Percentiles rank a stretch among this genome's conserved stretches.
Evolutionary conservation across 2,329 filamentous ascomycete species (phyloP).

Genomic region (Diaporthe citrichinensis): DNA sequence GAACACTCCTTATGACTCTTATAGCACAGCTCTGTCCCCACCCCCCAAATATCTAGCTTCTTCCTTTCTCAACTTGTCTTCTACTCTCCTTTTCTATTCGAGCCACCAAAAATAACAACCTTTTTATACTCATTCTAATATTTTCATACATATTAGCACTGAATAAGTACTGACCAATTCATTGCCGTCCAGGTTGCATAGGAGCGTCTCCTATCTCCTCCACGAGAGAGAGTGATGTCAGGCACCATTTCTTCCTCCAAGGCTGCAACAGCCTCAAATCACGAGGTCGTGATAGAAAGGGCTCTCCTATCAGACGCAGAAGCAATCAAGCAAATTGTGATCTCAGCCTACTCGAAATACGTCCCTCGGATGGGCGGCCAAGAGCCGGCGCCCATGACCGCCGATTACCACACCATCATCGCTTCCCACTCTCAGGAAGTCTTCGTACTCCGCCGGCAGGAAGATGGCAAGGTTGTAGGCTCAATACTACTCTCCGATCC

Average conservation of each 20-base stretch:
- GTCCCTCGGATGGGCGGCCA: conserved; percentile 53
- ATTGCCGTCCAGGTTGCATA: not conserved
- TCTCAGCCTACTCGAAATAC: conserved; percentile 52
- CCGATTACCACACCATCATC: conserved; percentile 51
- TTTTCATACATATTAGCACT: not conserved
- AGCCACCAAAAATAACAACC: not conserved
- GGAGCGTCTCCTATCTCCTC: not conserved
- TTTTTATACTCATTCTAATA: too few species aligned
- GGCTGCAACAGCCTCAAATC: too few species aligned
- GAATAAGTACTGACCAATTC: not conserved
- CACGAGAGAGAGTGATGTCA: not conserved
- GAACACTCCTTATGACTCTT: not conserved
- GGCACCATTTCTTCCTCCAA: too few species aligned
- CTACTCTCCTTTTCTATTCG: not conserved
- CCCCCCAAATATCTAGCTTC: not conserved
- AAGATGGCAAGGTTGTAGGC: conserved; percentile 45
- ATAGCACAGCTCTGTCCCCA: not conserved
- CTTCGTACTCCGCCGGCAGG: conserved; percentile 43
- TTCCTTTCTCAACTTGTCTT: not conserved
- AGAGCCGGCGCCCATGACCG: conserved; percentile 53
- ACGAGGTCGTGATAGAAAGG: not conserved
- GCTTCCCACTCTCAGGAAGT: conserved; percentile 43
- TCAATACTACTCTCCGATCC: conserved; percentile 47
- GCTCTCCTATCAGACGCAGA: conserved; percentile 46
- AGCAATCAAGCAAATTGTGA: conserved; percentile 49